Evolutionary conservation across 1,139 yeast genomes (phyloP).

Genomic region (Scheffersomyces quercinus): DNA sequence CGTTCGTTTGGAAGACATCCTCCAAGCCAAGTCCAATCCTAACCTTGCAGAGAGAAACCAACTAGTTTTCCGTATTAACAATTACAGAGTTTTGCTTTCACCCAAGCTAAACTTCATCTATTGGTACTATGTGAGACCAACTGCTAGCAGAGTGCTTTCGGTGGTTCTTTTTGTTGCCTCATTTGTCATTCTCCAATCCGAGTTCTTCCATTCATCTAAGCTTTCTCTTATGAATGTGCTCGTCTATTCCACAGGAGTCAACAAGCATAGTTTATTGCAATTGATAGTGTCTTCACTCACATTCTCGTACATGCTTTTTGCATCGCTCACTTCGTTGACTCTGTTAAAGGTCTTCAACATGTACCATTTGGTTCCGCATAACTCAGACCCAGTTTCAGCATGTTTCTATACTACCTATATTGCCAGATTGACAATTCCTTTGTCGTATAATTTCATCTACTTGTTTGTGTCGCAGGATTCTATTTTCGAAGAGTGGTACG

Average conservation of each 20-base stretch:
- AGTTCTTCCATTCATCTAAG: slow-evolving; percentile 68
- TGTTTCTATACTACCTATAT: slow-evolving; percentile 80
- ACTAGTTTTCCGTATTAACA: slow-evolving; percentile 28
- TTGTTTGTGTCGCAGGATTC: slow-evolving; percentile 53
- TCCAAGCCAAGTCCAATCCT: slow-evolving; percentile 30
- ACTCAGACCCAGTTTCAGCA: slow-evolving; percentile 74
- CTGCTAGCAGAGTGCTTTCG: slow-evolving; percentile 41
- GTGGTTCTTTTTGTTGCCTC: slow-evolving; percentile 42
- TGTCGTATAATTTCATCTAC: slow-evolving; percentile 76
- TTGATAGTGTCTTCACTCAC: slow-evolving; percentile 41
- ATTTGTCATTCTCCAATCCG: slow-evolving; percentile 65
- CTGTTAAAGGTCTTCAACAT: slow-evolving; percentile 70
- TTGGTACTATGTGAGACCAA: slow-evolving; percentile 48
- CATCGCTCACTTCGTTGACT: slow-evolving; percentile 67
- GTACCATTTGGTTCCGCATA: slow-evolving; percentile 68
- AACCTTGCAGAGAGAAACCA: slow-evolving; percentile 26
- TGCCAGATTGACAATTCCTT: slow-evolving; percentile 79
- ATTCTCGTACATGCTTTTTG: slow-evolving; percentile 66
- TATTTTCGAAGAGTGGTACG: slow-evolving; percentile 61
- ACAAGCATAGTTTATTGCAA: slow-evolving; percentile 23
- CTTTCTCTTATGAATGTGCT: slow-evolving; percentile 61
- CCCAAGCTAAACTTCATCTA: slow-evolving; percentile 37
- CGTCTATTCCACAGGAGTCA: slow-evolving; percentile 22
- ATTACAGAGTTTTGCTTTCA: slow-evolving; percentile 18
- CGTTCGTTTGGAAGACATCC: slow-evolving; percentile 42